phyloP scores from a whole-genome alignment of 257 asterid species.

The Jacaranda copaia region DNA sequence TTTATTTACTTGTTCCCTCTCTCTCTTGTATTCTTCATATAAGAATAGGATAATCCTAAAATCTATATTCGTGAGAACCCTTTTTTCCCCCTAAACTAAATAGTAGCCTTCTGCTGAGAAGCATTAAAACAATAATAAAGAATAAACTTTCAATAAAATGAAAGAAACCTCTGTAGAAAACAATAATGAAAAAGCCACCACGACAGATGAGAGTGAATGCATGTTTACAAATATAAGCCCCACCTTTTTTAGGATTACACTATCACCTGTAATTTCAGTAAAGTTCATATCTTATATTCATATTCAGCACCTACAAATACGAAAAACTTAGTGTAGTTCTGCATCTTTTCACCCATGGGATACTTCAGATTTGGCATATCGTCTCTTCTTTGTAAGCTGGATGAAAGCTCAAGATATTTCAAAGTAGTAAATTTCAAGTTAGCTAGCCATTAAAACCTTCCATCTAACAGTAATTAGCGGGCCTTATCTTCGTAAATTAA shows the following conservation, averaged over 20 bases:
- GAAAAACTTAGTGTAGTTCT: background rate
- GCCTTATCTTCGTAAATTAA: background rate
- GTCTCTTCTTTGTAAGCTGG: background rate
- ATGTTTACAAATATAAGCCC: background rate
- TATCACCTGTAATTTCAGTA: conserved; percentile 11
- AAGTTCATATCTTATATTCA: background rate
- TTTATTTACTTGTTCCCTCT: conserved; percentile 2
- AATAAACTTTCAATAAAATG: too few species aligned
- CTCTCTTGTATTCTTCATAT: background rate
- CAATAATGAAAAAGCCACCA: background rate
- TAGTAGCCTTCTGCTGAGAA: conserved; percentile 1
- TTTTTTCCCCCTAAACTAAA: too few species aligned
- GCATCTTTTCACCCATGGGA: background rate
- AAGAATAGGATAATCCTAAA: background rate
- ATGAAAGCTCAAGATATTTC: background rate
- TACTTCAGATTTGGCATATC: conserved; percentile 20
- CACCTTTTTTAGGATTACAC: background rate
- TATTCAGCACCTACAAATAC: background rate
- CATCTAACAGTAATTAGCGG: background rate
- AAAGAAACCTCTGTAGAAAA: background rate
- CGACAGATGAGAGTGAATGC: background rate
- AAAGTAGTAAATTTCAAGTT: conserved; percentile 1
- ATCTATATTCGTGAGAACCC: too few species aligned
- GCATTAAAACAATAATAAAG: background rate
- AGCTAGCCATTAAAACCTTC: background rate